These are phyloP conservation scores for Colletotrichum liriopes DNA, from an alignment of 2,329 filamentous ascomycete genomes.

Conservation along the genomic window DNA sequence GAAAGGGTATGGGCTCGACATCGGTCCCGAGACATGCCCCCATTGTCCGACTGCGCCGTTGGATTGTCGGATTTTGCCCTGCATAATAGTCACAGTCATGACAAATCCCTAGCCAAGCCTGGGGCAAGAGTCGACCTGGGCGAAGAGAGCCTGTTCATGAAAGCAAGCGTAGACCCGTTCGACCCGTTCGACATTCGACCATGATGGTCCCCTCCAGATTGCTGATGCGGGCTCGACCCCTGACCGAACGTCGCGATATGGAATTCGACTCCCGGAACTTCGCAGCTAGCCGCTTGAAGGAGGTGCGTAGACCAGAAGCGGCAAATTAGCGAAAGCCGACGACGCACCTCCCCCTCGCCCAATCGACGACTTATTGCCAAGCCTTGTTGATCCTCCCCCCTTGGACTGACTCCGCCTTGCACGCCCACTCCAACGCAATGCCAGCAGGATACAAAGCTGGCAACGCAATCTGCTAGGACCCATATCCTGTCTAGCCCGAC, in stretches of 20 bases:
- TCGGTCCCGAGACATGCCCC: neutral
- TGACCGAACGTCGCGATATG: neutral
- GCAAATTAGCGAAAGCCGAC: neutral
- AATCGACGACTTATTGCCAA: neutral
- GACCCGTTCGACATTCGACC: neutral
- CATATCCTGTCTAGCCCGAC: slow-evolving; percentile 11
- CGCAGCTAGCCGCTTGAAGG: neutral
- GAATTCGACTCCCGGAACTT: neutral
- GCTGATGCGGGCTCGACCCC: neutral
- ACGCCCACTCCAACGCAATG: neutral
- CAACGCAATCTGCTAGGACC: slow-evolving; percentile 26
- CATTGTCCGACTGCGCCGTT: neutral
- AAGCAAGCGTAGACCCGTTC: neutral
- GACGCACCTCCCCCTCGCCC: neutral
- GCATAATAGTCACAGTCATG: neutral
- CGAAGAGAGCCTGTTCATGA: neutral
- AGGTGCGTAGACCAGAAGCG: neutral
- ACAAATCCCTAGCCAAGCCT: neutral
- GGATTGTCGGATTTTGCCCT: neutral
- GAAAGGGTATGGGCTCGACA: too few species aligned
- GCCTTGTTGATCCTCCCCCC: slow-evolving; percentile 5
- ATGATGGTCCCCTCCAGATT: neutral
- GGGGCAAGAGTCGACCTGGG: neutral
- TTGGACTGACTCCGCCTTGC: slow-evolving; percentile 3
- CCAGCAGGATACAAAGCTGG: slow-evolving; percentile 8